Conservation (phyloP, 2,329 filamentous ascomycete genomes). For the Alternaria infectoria region DNA sequence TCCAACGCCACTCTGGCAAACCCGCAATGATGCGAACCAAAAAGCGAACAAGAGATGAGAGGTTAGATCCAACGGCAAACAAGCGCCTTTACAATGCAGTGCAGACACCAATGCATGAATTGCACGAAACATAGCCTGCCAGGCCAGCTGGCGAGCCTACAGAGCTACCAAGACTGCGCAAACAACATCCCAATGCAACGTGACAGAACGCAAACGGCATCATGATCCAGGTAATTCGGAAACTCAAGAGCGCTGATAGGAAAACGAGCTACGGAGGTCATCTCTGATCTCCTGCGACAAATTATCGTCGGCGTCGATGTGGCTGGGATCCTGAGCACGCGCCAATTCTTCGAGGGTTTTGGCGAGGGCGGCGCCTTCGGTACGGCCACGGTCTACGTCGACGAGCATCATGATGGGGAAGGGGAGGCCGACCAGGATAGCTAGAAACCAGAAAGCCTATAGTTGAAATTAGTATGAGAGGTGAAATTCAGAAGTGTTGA, state of each 20-base stretch:
- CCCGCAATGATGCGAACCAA: not conserved
- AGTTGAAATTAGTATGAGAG: not conserved
- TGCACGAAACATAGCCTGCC: not conserved
- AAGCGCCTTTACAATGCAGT: not conserved
- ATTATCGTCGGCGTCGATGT: conserved; percentile 10
- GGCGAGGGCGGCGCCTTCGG: conserved; percentile 51
- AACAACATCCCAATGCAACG: conserved; percentile 15
- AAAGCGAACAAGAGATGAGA: not conserved
- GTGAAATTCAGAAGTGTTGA: not conserved
- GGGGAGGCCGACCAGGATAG: conserved; percentile 80
- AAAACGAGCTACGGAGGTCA: conserved; percentile 21
- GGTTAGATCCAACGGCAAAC: not conserved
- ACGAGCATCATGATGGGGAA: conserved; percentile 85
- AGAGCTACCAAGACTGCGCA: not conserved
- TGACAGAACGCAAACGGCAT: conserved; percentile 2
- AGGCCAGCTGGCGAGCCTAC: not conserved
- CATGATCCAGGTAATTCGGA: not conserved
- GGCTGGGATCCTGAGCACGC: conserved; percentile 8
- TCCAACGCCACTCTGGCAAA: not conserved
- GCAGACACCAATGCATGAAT: not conserved
- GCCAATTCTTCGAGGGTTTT: conserved; percentile 42
- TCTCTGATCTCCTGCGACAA: conserved; percentile 19
- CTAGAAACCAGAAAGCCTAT: conserved; percentile 87
- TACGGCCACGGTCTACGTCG: conserved; percentile 70
- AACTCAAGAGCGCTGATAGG: conserved; percentile 22